Evolutionary conservation across 164 flowering plant species (phyloP), one percentile per base, ranked within the genome.

Genomic region (Buxus sempervirens): DNA sequence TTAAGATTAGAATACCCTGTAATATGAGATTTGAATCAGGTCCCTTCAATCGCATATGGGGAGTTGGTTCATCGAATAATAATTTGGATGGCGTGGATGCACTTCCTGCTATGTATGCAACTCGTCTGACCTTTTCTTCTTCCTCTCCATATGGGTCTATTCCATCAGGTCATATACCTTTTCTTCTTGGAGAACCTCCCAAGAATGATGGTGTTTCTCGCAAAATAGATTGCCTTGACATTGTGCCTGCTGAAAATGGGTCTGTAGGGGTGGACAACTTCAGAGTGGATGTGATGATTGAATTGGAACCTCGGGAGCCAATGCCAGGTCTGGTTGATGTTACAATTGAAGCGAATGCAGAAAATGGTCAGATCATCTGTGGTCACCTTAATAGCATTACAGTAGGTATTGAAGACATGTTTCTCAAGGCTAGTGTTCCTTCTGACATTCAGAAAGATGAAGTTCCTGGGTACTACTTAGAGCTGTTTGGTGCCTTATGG

Each of bases 391-490:
- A 81, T 19, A 83, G 84, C 65, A 69, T 92, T 65, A 71, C 82
- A 20, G 82, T 92, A 9, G 99, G 99, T 53, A 90, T 95, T 54
- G 99, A 92, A 77, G 98, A 95, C 80, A 86, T 92, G 95, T 95
- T 92, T 82, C 89, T 87, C 51, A 87, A 78, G 71, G 83, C 86
- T 70, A 68, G 72, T 72, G 67, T 81, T 67, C 98, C 99, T 42
- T 55, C 84, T 4, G 86, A 85, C 58, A 60, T 89, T 20, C 51
- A 71, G 10, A 81, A 76, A 71, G 88, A 82, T 63, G 72, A 56
- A 56, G 61, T 82, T 19, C 82, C 90, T 60, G 72, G 54, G 26
- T 95, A 95, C 70, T 82, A 83, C 75, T 76, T 74, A 0, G 82
- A 84, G 58, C 66, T 95, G 73, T 95, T 92, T 72, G 67, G 54